Evolutionary conservation across 1,284 basidiomycete genomes (phyloP).

Genomic region (Cutaneotrichosporon sp.): DNA sequence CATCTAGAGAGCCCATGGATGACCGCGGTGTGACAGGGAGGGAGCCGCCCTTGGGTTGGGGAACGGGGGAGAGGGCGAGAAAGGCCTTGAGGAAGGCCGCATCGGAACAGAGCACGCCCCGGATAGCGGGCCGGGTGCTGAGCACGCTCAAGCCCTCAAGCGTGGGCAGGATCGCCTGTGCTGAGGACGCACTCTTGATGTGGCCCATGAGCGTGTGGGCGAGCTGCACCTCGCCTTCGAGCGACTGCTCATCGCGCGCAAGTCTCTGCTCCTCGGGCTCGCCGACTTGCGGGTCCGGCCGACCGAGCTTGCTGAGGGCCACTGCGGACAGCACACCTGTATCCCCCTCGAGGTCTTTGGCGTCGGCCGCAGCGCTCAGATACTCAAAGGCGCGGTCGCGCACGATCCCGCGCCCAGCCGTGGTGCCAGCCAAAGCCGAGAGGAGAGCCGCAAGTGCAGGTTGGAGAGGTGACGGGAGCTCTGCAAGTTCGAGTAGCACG

Average conservation of each 20-base stretch:
- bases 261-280: slow-evolving; percentile 45
- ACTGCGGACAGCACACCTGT: slow-evolving; percentile 61
- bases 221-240: slow-evolving; percentile 56
- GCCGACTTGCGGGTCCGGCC: slow-evolving; percentile 59
- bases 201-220: slow-evolving; percentile 62
- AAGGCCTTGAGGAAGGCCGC: slow-evolving; percentile 62
- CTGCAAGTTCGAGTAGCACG: slow-evolving; percentile 45
- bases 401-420: slow-evolving; percentile 64
- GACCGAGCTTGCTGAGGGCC: slow-evolving; percentile 72
- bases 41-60: slow-evolving; percentile 46
- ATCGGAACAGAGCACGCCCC: slow-evolving; percentile 64
- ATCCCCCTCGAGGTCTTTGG: slow-evolving; percentile 36
- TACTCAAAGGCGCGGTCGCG: slow-evolving; percentile 54
- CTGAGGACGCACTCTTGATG: slow-evolving; percentile 42
- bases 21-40: slow-evolving; percentile 58
- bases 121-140: slow-evolving; percentile 64
- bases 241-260: slow-evolving; percentile 25
- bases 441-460: slow-evolving; percentile 66
- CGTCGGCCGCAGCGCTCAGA: slow-evolving; percentile 51
- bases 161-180: slow-evolving; percentile 57
- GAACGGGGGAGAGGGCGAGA: slow-evolving; percentile 55
- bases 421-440: slow-evolving; percentile 69
- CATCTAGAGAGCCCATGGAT: slow-evolving; percentile 32
- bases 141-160: slow-evolving; percentile 82
- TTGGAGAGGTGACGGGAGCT: slow-evolving; percentile 43